Base-by-base conservation (phyloP, 78 protist species). In the Chrysochromulina tobinii region DNA sequence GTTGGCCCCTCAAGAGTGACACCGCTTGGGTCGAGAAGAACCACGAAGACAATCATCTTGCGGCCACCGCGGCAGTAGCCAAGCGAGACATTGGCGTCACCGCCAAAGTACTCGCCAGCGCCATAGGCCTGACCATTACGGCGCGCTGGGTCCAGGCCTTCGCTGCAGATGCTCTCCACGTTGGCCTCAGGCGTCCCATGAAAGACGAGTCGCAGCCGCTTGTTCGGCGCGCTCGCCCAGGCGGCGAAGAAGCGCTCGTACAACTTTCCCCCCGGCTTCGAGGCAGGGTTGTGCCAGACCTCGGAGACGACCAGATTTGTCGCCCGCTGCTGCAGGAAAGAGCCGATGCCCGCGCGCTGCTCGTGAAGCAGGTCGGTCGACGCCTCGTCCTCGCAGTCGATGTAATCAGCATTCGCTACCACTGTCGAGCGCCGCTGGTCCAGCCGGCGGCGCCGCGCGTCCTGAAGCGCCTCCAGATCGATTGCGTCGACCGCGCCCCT, bases 21-120 rank as follows among this genome's bases (percentile, higher is more conserved):
- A 12, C 84, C 84, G n/a, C 58, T 9, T 25, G 14, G 1, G 84
- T 75, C 84, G n/a, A 75, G 3, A 5, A 75, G 57, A 21, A 75
- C 84, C n/a, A 57, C 84, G 17, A 75, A 75, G 18, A 75, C 84
- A 11, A 75, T 17, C 57, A 75, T 48, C 48, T 50, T 21, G 21
- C 25, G 15, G 23, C 84, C 84, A 21, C 84, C 84, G 23, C 8
- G 15, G 57, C 57, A 50, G 57, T 75, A 75, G 14, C n/a, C 21
- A 2, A 75, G 21, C 54, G 84, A 75, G n/a, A 75, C 15, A 25
- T 27, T 1, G 23, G 9, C 4, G 57, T 75, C 27, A 1, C 15
- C 84, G 8, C 21, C 84, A 18, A 75, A 75, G 58, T 75, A 75
- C 57, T 75, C 84, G 84, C 84, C 84, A 55, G n/a, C 25, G n/a